Conservation (phyloP, 2,329 filamentous ascomycete species). For the Zalaria obscura region DNA sequence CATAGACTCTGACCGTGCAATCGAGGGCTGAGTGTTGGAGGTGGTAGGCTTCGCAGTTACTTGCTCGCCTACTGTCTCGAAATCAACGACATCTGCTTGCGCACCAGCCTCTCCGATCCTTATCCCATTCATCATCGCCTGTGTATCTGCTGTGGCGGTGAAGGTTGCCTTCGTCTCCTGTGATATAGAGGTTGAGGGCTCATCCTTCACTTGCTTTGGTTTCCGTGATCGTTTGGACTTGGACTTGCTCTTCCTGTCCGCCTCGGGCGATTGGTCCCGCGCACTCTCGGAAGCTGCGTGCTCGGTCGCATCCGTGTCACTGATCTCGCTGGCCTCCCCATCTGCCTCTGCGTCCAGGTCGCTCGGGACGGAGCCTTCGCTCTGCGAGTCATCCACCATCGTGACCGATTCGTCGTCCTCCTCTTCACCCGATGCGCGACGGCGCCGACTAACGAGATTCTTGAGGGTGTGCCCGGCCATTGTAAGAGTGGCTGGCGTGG, state of each 20-base stretch:
- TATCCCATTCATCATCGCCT: constrained; percentile 47
- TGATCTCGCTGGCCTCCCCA: constrained; percentile 43
- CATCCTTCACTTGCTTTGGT: constrained; percentile 10
- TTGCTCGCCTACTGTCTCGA: constrained; percentile 26
- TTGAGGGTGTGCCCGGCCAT: constrained; percentile 41
- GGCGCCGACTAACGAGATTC: constrained; percentile 52
- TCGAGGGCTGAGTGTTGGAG: constrained; percentile 14
- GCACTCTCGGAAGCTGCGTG: background rate
- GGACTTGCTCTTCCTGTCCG: constrained; percentile 5
- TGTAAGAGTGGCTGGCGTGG: constrained; percentile 19
- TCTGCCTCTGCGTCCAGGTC: constrained; percentile 45
- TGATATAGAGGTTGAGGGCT: constrained; percentile 12
- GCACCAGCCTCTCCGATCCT: constrained; percentile 8
- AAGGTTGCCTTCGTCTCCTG: constrained; percentile 17
- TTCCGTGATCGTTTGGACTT: background rate
- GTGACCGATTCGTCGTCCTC: constrained; percentile 46
- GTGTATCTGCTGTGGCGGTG: constrained; percentile 38
- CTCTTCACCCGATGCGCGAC: constrained; percentile 55
- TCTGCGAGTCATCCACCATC: constrained; percentile 48
- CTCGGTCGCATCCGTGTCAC: constrained; percentile 32
- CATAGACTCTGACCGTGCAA: constrained; percentile 35
- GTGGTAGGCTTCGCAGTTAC: constrained; percentile 7
- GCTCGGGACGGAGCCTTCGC: constrained; percentile 44
- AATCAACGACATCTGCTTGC: constrained; percentile 29
- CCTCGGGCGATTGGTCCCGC: background rate